These are phyloP conservation scores for Boletus semigastroideus DNA, from an alignment of 1,284 basidiomycete genomes.

Conservation along the genomic window DNA sequence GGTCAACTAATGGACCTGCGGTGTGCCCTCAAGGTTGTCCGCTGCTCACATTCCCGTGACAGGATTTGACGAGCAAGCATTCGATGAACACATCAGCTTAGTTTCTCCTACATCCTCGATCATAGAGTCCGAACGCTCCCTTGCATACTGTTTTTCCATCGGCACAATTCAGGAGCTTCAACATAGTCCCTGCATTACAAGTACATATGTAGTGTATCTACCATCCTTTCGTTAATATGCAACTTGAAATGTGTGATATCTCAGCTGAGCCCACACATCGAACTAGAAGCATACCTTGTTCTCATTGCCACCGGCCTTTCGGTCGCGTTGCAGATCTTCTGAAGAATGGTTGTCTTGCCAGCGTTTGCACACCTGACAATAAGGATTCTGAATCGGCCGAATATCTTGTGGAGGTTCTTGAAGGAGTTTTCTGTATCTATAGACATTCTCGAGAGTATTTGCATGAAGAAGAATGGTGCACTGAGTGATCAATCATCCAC, in stretches of 20 bases:
- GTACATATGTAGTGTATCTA: too few species aligned
- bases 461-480: not conserved
- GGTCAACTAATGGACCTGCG: not conserved
- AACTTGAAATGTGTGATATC: too few species aligned
- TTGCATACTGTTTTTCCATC: too few species aligned
- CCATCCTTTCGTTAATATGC: too few species aligned
- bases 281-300: not conserved
- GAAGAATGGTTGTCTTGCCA: not conserved
- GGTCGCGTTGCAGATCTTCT: not conserved
- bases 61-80: conserved; percentile 13
- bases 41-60: conserved; percentile 11
- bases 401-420: not conserved
- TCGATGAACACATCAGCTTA: conserved; percentile 7
- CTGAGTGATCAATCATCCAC: not conserved
- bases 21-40: not conserved
- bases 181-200: too few species aligned
- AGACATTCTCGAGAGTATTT: not conserved
- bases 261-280: too few species aligned
- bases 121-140: too few species aligned
- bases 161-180: too few species aligned
- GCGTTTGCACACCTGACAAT: not conserved
- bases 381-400: not conserved
- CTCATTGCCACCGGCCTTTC: not conserved
- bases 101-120: too few species aligned
- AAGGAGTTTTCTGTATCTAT: not conserved